Evolutionary conservation across 352 stramenopile species (phyloP).

Genomic region (Phytopythium vexans): DNA sequence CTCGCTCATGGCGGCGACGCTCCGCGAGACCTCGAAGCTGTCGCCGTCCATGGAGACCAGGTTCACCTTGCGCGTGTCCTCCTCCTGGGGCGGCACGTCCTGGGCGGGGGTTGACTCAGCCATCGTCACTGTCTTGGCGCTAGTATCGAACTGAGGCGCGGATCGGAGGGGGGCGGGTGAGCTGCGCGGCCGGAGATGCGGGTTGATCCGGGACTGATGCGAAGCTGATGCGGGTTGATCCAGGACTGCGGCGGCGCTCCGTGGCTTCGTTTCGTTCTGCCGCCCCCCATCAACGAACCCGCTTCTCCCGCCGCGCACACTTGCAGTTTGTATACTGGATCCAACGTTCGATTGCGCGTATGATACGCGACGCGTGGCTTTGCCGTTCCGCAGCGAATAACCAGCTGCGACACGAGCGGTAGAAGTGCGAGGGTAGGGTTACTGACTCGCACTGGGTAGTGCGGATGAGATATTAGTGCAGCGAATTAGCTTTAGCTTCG

Average conservation of each 20-base stretch:
- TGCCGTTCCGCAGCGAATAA: too few species aligned
- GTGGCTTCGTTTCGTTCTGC: constrained; percentile 5
- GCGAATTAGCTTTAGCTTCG: too few species aligned
- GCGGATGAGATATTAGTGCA: too few species aligned
- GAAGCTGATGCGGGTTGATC: not conserved
- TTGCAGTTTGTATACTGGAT: constrained; percentile 14
- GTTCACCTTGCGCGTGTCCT: constrained; percentile 82
- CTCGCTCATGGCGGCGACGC: constrained; percentile 96
- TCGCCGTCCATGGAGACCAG: constrained; percentile 95
- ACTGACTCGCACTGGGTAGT: too few species aligned
- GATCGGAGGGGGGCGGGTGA: constrained; percentile 7
- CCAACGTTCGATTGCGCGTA: constrained; percentile 1
- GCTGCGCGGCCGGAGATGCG: constrained; percentile 40
- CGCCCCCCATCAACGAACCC: not conserved
- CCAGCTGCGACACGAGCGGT: too few species aligned
- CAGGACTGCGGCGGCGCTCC: not conserved
- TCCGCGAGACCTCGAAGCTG: constrained; percentile 92
- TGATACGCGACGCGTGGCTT: not conserved
- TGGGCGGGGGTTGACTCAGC: constrained; percentile 44
- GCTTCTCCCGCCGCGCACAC: not conserved
- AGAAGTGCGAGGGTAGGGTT: too few species aligned
- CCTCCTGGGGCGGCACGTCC: constrained; percentile 53
- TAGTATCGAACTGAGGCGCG: constrained; percentile 22
- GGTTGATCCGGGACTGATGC: not conserved
- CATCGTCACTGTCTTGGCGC: constrained; percentile 25